Base-by-base conservation (phyloP, 1,284 basidiomycete genomes). In the Moesziomyces parantarcticus region DNA sequence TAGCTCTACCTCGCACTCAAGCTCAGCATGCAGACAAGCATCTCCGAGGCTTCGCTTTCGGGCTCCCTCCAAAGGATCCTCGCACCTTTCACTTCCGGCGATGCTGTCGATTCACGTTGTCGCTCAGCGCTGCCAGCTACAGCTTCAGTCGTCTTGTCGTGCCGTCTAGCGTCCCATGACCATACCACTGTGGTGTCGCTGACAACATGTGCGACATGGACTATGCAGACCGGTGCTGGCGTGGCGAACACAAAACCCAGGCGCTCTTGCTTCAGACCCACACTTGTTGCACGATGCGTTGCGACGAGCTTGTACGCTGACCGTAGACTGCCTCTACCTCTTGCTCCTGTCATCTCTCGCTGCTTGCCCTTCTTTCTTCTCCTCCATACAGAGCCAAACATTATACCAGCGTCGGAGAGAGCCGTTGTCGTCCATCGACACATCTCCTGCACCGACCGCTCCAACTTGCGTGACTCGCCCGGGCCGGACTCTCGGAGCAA, bases 401-500 rank as follows among this genome's bases (percentile, higher is more conserved):
- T 18, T 39, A 39, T n/a, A 16, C 18, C 36, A 18, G 2, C 16
- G 36, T 39, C 36, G 36, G 36, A 18, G 16, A 18, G 36, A n/a
- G 36, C 16, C 16, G 36, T 39, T 39, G 36, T 39, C 36, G 36
- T 39, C 18, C 16, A 16, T 39, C 36, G 36, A 39, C 36, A 39
- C 36, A 32, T 39, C 18, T 6, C 14, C 36, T 39, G 36, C 36
- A 39, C 36, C 14, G 36, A 32, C 36, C 18, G 36, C 36, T 39
- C 36, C 16, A n/a, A 39, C 14, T 16, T 39, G 16, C 36, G 36
- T 39, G 16, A 3, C 16, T 39, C 36, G 36, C 36, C 7, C 59
- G 59, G 52, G 52, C 61, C 61, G 61, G 55, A 20, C 34, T 22
- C 23, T 54, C 55, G 55, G 55, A 50, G 34, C 25, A 32, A 23